Conservation (phyloP, 176 grass and related monocot genomes). For the Juncus effusus region DNA sequence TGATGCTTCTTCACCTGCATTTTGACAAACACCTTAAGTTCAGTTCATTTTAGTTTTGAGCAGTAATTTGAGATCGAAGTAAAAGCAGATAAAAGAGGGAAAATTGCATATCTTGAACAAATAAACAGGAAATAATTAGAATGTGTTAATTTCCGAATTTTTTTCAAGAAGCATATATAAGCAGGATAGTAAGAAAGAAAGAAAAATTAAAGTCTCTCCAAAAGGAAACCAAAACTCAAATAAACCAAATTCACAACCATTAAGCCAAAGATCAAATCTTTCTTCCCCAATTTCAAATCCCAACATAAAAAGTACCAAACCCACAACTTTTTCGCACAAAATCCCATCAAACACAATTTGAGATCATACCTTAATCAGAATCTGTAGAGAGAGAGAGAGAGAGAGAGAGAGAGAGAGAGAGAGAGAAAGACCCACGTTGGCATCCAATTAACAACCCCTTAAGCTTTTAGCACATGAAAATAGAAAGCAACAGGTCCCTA, state of each 20-base stretch:
- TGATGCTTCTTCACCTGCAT: conserved; percentile 26
- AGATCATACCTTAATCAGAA: background rate
- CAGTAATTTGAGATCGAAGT: background rate
- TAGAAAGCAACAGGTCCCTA: background rate
- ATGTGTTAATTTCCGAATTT: no score
- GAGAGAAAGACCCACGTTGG: no score
- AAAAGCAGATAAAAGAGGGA: background rate
- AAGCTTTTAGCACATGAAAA: conserved; percentile 15
- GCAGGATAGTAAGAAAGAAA: background rate
- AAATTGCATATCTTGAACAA: background rate
- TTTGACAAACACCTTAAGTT: conserved; percentile 14
- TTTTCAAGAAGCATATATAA: no score
- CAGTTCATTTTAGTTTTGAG: conserved; percentile 4
- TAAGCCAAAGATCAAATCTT: conserved; percentile 12
- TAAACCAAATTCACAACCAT: background rate
- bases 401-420: no score
- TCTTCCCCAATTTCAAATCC: background rate
- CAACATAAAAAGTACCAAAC: background rate
- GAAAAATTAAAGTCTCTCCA: background rate
- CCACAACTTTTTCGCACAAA: background rate
- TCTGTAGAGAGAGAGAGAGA: no score
- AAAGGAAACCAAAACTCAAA: background rate
- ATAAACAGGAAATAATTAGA: no score
- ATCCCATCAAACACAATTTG: background rate
- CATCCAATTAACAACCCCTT: background rate